A percentile compares a stretch with the other conserved stretches of the same genome.
Evolutionary conservation across 2,329 filamentous ascomycete genomes (phyloP).

Genomic region (Triangularia setosa): DNA sequence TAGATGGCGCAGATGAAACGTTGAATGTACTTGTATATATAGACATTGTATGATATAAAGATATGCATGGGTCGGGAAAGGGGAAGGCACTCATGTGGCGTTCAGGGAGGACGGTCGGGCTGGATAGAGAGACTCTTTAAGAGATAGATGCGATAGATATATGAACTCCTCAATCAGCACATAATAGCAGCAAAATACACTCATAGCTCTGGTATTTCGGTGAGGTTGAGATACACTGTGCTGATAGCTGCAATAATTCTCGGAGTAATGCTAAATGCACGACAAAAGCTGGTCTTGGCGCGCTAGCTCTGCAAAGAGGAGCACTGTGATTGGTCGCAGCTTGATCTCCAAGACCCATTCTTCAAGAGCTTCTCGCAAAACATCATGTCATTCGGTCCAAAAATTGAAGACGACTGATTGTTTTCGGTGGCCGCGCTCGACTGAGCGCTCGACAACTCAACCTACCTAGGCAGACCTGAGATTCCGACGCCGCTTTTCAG

Average conservation of each 20-base stretch:
- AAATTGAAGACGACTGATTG: background rate
- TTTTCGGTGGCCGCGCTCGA: background rate
- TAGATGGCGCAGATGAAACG: background rate
- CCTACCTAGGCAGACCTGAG: background rate
- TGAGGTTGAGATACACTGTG: background rate
- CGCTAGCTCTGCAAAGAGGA: background rate
- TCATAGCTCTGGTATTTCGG: background rate
- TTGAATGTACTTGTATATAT: conserved; percentile 11
- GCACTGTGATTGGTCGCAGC: conserved; percentile 7
- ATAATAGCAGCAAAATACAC: background rate
- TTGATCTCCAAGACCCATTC: background rate
- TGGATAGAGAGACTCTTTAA: conserved; percentile 20
- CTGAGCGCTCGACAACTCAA: conserved; percentile 9
- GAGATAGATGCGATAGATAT: conserved; percentile 16
- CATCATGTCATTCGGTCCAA: conserved; percentile 11
- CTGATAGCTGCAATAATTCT: background rate
- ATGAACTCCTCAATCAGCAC: conserved; percentile 11
- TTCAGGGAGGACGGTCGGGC: conserved; percentile 17
- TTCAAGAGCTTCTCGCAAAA: background rate
- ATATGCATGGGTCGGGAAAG: background rate
- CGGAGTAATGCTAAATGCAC: background rate
- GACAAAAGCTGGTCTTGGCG: background rate
- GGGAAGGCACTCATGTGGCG: conserved; percentile 15
- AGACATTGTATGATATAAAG: conserved; percentile 20
- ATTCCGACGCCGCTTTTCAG: background rate